Conservation (phyloP, 2,329 filamentous ascomycete species). For the Fusarium sp. region DNA sequence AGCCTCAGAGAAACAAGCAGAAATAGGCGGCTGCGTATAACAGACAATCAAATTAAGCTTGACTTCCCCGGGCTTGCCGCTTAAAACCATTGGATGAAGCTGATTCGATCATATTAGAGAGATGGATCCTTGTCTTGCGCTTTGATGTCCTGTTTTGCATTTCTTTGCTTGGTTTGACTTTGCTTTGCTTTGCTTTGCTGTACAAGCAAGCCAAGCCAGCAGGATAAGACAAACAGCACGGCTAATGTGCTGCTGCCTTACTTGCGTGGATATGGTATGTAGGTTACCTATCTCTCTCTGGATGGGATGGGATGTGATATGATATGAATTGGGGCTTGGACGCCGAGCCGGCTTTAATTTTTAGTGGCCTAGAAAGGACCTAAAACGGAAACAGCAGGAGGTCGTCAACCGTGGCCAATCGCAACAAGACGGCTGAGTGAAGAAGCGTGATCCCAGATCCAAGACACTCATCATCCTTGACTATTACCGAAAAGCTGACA, state of each 20-base stretch:
- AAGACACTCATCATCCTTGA: constrained; percentile 34
- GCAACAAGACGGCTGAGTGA: constrained; percentile 22
- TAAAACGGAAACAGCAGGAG: constrained; percentile 41
- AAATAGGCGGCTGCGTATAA: not conserved
- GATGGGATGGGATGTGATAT: not conserved
- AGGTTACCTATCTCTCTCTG: not conserved
- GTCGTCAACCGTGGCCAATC: constrained; percentile 22
- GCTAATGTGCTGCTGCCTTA: constrained; percentile 5
- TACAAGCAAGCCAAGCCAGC: not conserved
- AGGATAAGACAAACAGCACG: constrained; percentile 9
- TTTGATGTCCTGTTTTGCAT: not conserved
- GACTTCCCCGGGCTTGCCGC: constrained; percentile 8
- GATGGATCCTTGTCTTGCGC: constrained; percentile 10
- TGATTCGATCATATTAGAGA: constrained; percentile 10
- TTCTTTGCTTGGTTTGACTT: not conserved
- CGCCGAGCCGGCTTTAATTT: constrained; percentile 2
- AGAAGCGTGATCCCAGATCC: constrained; percentile 33
- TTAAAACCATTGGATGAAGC: not conserved
- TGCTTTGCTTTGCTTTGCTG: not conserved
- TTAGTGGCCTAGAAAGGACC: constrained; percentile 13
- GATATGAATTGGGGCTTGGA: not conserved
- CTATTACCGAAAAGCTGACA: constrained; percentile 12
- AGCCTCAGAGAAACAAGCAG: constrained; percentile 31
- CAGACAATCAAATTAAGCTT: not conserved
- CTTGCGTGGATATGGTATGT: not conserved